Conservation (phyloP, 2,329 filamentous ascomycete genomes). For the Lachnellula arida region DNA sequence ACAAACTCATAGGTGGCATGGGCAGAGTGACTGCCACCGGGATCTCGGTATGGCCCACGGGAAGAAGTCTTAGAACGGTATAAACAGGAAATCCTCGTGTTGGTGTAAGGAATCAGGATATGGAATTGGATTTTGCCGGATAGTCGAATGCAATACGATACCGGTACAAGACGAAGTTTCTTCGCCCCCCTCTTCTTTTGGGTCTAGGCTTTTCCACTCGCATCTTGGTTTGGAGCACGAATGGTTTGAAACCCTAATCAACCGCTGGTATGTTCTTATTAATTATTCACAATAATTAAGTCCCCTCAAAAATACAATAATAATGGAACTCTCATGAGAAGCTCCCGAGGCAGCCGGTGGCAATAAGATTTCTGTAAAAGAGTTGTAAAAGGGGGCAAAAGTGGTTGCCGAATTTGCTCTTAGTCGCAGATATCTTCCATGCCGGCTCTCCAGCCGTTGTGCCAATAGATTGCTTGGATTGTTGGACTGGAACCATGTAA, state of each 20-base stretch:
- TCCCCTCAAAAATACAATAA: not conserved
- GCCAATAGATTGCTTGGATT: not conserved
- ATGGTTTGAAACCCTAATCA: not conserved
- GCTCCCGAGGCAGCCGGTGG: not conserved
- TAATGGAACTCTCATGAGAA: not conserved
- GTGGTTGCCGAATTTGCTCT: not conserved
- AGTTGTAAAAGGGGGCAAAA: not conserved
- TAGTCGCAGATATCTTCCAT: not conserved
- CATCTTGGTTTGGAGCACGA: conserved; percentile 4
- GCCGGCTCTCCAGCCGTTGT: not conserved
- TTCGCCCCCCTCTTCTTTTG: not conserved
- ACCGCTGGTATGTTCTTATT: not conserved
- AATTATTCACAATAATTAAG: too few species aligned
- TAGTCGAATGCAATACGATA: conserved; percentile 9
- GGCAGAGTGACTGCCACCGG: not conserved
- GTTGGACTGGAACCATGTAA: conserved; percentile 1
- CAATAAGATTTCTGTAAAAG: not conserved
- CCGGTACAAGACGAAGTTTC: conserved; percentile 9
- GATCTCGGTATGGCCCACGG: conserved; percentile 2
- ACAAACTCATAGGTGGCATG: not conserved
- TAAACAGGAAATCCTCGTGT: not conserved
- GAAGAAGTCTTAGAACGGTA: conserved; percentile 14
- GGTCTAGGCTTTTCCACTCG: not conserved
- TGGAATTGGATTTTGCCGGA: conserved; percentile 22
- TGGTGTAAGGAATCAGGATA: conserved; percentile 10